phyloP scores from a whole-genome alignment of 495 filamentous ascomycete species.

The Oleoguttula mirabilis region DNA sequence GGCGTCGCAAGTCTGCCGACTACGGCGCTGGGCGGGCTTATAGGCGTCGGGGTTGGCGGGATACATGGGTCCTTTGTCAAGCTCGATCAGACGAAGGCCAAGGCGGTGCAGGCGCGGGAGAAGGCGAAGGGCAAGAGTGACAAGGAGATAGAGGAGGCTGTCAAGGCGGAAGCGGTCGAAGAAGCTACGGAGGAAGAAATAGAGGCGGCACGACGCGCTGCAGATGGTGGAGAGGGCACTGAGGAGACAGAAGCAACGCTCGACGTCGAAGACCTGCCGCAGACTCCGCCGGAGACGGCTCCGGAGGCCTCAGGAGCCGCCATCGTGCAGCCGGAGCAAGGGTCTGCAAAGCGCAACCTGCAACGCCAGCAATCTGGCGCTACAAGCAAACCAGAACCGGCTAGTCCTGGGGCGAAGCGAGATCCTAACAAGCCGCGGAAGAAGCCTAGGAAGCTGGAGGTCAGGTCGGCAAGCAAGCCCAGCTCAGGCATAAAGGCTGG shows the following conservation, averaged over 20 bases:
- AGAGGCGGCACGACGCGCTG: not conserved
- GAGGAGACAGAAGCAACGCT: not conserved
- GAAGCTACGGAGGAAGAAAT: not conserved
- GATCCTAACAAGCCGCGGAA: conserved; percentile 4
- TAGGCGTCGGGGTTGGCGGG: conserved; percentile 16
- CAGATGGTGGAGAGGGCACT: not conserved
- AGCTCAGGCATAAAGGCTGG: too few relatives aligned
- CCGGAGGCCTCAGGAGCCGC: not conserved
- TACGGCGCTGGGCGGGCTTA: conserved; percentile 14
- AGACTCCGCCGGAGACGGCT: not conserved
- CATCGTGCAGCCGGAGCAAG: not conserved
- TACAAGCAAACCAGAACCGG: not conserved
- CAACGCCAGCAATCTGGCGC: not conserved
- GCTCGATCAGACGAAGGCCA: conserved; percentile 11
- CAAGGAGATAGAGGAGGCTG: conserved; percentile 10
- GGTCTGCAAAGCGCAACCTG: conserved; percentile 1
- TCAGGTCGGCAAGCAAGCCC: too few relatives aligned
- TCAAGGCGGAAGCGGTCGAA: conserved; percentile 10
- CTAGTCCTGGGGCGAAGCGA: not conserved
- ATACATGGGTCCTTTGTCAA: conserved; percentile 19
- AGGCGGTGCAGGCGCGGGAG: conserved; percentile 3
- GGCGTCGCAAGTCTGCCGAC: conserved; percentile 15
- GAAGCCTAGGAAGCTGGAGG: conserved; percentile 17
- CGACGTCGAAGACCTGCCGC: not conserved
- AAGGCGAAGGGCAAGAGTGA: conserved; percentile 10